phyloP scores from a whole-genome alignment of 768 basidiomycete species.

The Tulasnella sp. region DNA sequence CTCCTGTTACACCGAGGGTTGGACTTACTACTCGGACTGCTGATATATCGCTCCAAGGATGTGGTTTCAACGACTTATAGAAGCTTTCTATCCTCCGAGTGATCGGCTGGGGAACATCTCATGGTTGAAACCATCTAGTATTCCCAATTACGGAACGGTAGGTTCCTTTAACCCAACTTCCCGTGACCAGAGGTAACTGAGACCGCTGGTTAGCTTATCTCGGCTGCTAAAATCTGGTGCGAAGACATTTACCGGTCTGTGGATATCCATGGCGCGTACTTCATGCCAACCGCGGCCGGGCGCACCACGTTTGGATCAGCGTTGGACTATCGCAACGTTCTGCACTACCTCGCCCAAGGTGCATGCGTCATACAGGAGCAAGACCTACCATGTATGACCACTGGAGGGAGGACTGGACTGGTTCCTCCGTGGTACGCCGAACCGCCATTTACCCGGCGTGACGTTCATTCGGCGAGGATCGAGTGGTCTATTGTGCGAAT shows the following conservation, averaged over 20 bases:
- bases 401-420: neutral
- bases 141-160: neutral
- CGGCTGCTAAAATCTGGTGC: neutral
- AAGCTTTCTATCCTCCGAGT: neutral
- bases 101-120: neutral
- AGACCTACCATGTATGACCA: neutral
- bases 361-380: neutral
- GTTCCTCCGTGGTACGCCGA: neutral
- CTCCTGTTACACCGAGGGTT: too few species aligned
- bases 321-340: neutral
- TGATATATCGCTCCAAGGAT: neutral
- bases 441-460: neutral
- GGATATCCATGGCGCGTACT: neutral
- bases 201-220: neutral
- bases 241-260: neutral
- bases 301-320: neutral
- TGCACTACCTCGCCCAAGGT: neutral
- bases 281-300: neutral
- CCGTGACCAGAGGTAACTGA: neutral
- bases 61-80: neutral
- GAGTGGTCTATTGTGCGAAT: neutral
- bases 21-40: too few species aligned
- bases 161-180: neutral
- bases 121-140: neutral
- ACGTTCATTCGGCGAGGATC: neutral